Percentiles rank a stretch among this genome's conserved stretches.
Evolutionary conservation across 2,329 filamentous ascomycete species (phyloP).

Genomic region (Pestalotiopsis sp.): DNA sequence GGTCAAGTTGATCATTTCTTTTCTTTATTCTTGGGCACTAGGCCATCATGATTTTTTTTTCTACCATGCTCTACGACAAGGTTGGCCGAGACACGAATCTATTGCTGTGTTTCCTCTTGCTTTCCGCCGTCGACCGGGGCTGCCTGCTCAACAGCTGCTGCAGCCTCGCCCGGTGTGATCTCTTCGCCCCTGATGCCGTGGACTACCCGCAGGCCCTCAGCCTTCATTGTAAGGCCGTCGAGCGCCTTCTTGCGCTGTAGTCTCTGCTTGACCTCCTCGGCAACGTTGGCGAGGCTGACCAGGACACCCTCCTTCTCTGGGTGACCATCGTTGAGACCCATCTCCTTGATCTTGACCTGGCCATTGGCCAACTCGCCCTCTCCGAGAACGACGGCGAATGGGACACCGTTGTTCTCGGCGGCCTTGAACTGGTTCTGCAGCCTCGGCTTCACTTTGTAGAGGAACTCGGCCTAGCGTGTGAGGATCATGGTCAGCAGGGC

Average conservation of each 20-base stretch:
- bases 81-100: neutral
- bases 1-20: neutral
- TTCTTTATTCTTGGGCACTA: neutral
- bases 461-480: constrained; percentile 71
- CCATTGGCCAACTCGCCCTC: constrained; percentile 85
- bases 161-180: constrained; percentile 18
- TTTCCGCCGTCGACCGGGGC: constrained; percentile 8
- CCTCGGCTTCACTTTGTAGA: constrained; percentile 89
- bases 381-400: constrained; percentile 86
- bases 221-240: constrained; percentile 44
- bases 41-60: neutral
- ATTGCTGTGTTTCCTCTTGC: constrained; percentile 2
- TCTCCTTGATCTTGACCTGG: constrained; percentile 84
- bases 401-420: constrained; percentile 77
- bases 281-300: constrained; percentile 66
- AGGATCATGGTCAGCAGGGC: constrained; percentile 29
- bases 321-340: constrained; percentile 74
- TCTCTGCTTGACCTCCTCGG: constrained; percentile 59
- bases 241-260: constrained; percentile 41
- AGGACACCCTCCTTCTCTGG: constrained; percentile 87
- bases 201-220: constrained; percentile 49
- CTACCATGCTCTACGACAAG: neutral
- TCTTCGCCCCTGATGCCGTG: constrained; percentile 48
- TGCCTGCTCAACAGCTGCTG: constrained; percentile 12
- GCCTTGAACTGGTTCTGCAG: constrained; percentile 88